Percentiles rank a stretch among this genome's conserved stretches.
phyloP scores from a whole-genome alignment of 1,139 yeast genomes.

The Kodamaea suecica region DNA sequence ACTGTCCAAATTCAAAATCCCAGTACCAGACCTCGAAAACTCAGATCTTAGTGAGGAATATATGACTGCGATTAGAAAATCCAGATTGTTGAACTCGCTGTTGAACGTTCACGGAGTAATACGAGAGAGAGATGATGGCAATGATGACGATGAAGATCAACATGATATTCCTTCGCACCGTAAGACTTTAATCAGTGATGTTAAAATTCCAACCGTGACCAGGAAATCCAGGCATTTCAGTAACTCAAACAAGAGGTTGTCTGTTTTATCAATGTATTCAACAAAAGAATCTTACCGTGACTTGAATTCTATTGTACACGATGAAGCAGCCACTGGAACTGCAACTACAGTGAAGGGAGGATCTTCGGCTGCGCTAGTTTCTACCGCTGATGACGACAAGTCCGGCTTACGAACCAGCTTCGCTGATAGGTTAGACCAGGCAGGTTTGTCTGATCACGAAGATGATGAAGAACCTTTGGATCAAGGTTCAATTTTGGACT shows the following conservation, averaged over 20 bases:
- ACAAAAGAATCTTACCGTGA: slow-evolving; percentile 64
- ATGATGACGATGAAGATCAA: slow-evolving; percentile 6
- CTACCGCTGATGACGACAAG: slow-evolving; percentile 8
- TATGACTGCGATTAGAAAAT: slow-evolving; percentile 43
- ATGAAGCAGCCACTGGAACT: slow-evolving; percentile 9
- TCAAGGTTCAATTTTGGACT: slow-evolving; percentile 40
- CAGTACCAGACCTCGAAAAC: slow-evolving; percentile 37
- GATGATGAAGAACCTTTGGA: slow-evolving; percentile 36
- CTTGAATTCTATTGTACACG: slow-evolving; percentile 48
- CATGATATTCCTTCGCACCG: slow-evolving; percentile 16
- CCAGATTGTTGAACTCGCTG: slow-evolving; percentile 44
- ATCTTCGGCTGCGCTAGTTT: slow-evolving; percentile 4
- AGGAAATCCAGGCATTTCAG: slow-evolving; percentile 64
- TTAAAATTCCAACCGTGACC: slow-evolving; percentile 66
- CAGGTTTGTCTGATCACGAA: slow-evolving; percentile 28
- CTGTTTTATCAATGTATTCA: slow-evolving; percentile 67
- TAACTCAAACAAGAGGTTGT: slow-evolving; percentile 61
- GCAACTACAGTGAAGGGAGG: slow-evolving; percentile 6
- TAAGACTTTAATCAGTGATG: slow-evolving; percentile 52
- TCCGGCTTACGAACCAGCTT: slow-evolving; percentile 40
- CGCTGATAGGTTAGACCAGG: slow-evolving; percentile 44
- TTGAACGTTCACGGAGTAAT: slow-evolving; percentile 32
- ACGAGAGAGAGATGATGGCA: slow-evolving; percentile 13
- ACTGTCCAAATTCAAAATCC: slow-evolving; percentile 31
- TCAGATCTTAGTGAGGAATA: slow-evolving; percentile 45